Evolutionary conservation across 2,329 filamentous ascomycete genomes (phyloP), one percentile per base, ranked within the genome.

Genomic region (Verticillium longisporum): DNA sequence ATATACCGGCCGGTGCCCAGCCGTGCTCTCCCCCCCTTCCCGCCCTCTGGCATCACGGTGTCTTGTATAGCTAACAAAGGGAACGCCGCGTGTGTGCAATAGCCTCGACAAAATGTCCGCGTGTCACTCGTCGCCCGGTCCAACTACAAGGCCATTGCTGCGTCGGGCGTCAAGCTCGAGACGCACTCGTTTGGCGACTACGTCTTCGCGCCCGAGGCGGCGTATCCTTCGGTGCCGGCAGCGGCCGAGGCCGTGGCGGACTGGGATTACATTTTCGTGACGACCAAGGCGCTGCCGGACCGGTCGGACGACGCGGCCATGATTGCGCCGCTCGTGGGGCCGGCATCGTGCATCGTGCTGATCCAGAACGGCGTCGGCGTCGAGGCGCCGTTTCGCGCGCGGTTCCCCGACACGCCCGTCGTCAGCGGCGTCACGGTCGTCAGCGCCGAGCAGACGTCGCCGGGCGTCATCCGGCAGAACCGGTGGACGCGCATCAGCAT

Each of bases 331-430:
- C 75, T 90, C 3, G 82, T 90, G 15, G 73, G 77, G 0, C 71
- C 78, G 2, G 69, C 71, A 38, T 84, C 85, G 1, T 81, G 80
- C 55, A 83, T 90, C 63, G 84, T 90, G 14, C 78, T 90, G 58
- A 87, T 90, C 64, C 88, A 90, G 72, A 90, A 90, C 69, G 88
- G 88, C 26, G 78, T 90, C 18, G 87, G 87, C n/a, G 86, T 89
- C 18, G 88, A 90, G 70, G 81, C 80, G 13, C 86, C 87, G 5
- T 90, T 90, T 73, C 75, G 80, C 34, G 75, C 76, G 58, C 80
- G 87, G 5, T 91, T 90, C 67, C 85, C 87, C 0, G 55, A 69
- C 2, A 83, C 81, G 1, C 79, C 83, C 1, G 84, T 91, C 56
- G 74, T 90, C 62, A 88, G 83, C 66, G 88, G 85, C 31, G 88